Percentiles rank a stretch among this genome's conserved stretches.
phyloP scores from a whole-genome alignment of 495 filamentous ascomycete species.

The Annulohypoxylon nitens region DNA sequence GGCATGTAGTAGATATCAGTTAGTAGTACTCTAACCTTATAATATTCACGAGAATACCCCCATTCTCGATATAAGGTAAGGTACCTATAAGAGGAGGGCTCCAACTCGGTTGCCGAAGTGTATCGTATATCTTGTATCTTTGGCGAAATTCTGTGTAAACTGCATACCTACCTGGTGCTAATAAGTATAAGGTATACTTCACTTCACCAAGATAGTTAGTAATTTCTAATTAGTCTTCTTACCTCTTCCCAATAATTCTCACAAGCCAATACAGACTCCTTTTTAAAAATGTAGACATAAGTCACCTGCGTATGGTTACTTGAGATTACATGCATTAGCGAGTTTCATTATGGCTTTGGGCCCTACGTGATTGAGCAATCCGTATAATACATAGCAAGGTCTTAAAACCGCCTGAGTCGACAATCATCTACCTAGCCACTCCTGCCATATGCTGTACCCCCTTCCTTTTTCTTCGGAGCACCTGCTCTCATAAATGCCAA shows the following conservation, averaged over 20 bases:
- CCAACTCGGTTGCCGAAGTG: no score
- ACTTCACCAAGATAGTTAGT: neutral
- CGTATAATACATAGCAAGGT: slow-evolving; percentile 18
- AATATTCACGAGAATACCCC: neutral
- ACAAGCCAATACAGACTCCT: no score
- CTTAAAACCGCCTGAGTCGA: neutral
- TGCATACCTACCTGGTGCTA: neutral
- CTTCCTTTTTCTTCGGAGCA: slow-evolving; percentile 8
- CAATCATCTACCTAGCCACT: neutral
- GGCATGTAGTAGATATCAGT: neutral
- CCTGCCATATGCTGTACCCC: neutral
- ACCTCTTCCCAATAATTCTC: no score
- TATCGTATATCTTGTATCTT: no score
- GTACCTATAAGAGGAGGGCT: no score
- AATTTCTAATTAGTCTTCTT: neutral
- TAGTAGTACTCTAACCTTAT: neutral
- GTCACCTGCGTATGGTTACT: neutral
- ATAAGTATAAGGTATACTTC: no score
- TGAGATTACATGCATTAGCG: neutral
- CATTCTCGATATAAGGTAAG: neutral
- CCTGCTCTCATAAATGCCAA: slow-evolving; percentile 31
- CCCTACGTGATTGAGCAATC: neutral
- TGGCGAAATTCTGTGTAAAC: no score
- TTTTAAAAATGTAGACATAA: neutral
- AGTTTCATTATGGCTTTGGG: slow-evolving; percentile 5